Evolutionary conservation across 2,329 filamentous ascomycete species (phyloP), one percentile per base, ranked within the genome.

Genomic region (Trichoderma polysporum): DNA sequence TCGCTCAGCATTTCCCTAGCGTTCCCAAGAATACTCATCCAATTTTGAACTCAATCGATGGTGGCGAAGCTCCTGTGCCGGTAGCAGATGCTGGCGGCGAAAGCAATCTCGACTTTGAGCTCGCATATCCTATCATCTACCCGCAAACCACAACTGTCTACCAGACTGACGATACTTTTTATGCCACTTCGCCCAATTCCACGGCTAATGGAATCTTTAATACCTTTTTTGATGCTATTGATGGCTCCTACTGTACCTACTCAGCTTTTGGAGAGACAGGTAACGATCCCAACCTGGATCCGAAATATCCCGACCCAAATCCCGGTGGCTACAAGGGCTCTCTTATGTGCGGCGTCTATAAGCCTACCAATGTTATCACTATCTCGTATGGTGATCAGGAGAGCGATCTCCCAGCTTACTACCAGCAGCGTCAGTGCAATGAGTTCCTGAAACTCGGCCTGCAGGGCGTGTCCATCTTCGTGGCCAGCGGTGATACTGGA

Each of bases 181-280:
- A 66, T 7, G 54, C 61, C 2, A 53, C 49, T 7, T 27, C 27
- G 12, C 7, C n/a, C 3, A 31, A 31, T 58, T 37, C 27, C 74
- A 73, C 53, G 74, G 65, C 71, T 73, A 71, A 64, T 69, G 80
- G 53, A 74, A 81, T 73, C 29, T 61, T 68, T 29, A 83, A 83
- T 72, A 83, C 81, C 35, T 83, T 85, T 72, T 78, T 83, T 50
- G 83, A 85, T 66, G 84, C 83, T 33, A 78, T 85, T 47, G 83
- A 85, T 69, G 83, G 82, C 3, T 81, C 79, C 56, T 86, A 86
- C 74, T 86, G 85, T 76, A 80, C 79, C 9, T 83, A 81, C 69
- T 76, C 76, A n/a, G 83, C 82, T 1, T 85, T 78, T 66, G 81
- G 81, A 54, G 80, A 84, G 70, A 82, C 77, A 0, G 84, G 84